Evolutionary conservation across 2,329 filamentous ascomycete genomes (phyloP), one percentile per base, ranked within the genome.

Genomic region (Gremmenia infestans): DNA sequence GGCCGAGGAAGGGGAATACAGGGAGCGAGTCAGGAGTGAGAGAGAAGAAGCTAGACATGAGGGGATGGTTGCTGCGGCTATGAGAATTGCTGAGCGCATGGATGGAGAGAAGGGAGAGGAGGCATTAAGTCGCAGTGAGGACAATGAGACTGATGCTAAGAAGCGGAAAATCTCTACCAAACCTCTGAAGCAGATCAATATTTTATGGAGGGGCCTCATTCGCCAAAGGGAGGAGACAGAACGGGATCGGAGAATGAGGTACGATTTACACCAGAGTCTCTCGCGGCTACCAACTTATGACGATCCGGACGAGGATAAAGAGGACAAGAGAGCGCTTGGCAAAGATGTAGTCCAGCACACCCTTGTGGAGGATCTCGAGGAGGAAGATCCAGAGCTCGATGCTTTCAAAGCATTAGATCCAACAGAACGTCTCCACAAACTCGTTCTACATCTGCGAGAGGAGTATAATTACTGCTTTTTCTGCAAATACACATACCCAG

Each of bases 391-490:
- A 5, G 91, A 96, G 70, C 73, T 97, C 55, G 86, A 92, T 28
- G 86, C 83, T 55, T 97, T 96, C 65, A 85, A 91, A 66, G 81
- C 80, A 1, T 74, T 93, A 46, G 81, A 85, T 22, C 76, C 83
- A 1, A 74, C 75, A 1, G 87, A 95, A 65, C 82, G 83, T 62
- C 73, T 97, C 59, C 73, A 76, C 8, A 82, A 77, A 63, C 71
- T 95, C 14, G 79, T 96, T 9, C 70, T 74, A 17, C 85, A 89
- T 71, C 71, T 99, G 53, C 81, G 94, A 39, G 76, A 83, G 49
- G 81, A 81, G 67, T 83, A 91, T 67, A 73, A 78, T 46, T 99
- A 99, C 70, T 99, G 94, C 74, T 96, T 97, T 70, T 99, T 92
- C 89, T 99, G 94, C 73, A 97, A 97, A 71, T 88, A 81, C 72